phyloP scores from a whole-genome alignment of 306 rosid genomes.

The Astragalus glycyphyllos region DNA sequence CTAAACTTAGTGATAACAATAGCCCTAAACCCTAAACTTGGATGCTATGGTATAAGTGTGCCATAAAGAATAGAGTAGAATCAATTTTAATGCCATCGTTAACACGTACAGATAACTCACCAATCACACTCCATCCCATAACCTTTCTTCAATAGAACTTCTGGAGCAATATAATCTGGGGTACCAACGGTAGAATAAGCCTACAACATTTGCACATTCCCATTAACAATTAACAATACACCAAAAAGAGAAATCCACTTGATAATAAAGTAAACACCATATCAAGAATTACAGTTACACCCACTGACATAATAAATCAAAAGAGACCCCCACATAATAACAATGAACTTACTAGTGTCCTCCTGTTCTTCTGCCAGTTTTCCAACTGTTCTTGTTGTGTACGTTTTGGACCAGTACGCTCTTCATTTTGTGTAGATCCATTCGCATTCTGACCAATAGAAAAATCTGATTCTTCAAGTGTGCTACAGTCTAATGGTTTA shows the following conservation, averaged over 20 bases:
- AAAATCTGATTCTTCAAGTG: constrained; percentile 70
- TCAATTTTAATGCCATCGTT: background rate
- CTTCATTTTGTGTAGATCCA: constrained; percentile 67
- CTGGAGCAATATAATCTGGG: constrained; percentile 99
- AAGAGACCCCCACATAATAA: background rate
- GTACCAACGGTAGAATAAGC: constrained; percentile 99
- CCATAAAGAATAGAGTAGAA: constrained; percentile 7
- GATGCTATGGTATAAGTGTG: background rate
- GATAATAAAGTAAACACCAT: background rate
- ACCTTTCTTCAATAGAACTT: constrained; percentile 95
- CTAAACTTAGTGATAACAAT: too few species aligned
- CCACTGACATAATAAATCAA: background rate
- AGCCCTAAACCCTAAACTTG: too few species aligned
- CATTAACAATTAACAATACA: constrained; percentile 26
- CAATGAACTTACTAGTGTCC: constrained; percentile 77
- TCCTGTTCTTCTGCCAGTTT: constrained; percentile 96
- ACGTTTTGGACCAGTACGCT: constrained; percentile 64
- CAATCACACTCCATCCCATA: constrained; percentile 99
- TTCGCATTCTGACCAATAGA: constrained; percentile 50
- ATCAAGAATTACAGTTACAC: constrained; percentile 16
- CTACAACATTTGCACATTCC: constrained; percentile 53
- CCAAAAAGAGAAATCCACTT: background rate
- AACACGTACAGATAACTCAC: constrained; percentile 56
- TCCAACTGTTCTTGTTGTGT: constrained; percentile 93
- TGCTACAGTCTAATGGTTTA: constrained; percentile 94